These are phyloP conservation scores for Globisporangium orthogonon DNA, from an alignment of 352 stramenopile species.

Conservation along the genomic window DNA sequence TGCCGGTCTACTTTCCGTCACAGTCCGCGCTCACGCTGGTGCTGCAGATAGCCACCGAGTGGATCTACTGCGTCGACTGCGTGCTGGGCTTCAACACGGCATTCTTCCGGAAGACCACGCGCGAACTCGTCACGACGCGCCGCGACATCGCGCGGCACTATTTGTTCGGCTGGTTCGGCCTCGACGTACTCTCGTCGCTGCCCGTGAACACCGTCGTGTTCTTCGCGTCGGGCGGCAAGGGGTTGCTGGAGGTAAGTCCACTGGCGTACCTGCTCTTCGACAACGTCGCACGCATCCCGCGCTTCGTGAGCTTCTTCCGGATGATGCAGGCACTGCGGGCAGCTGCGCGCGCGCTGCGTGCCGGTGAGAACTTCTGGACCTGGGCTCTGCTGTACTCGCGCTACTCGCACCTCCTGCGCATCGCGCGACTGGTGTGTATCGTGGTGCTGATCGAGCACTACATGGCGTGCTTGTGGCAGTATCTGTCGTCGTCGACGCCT, in stretches of 20 bases:
- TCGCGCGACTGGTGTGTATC: constrained; percentile 6
- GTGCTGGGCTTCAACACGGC: constrained; percentile 10
- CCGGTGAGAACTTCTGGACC: constrained; percentile 1
- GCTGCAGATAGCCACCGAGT: too few relatives aligned
- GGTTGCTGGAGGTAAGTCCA: neutral
- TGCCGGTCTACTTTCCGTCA: too few relatives aligned
- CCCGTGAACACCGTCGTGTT: constrained; percentile 3
- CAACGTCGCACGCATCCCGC: constrained; percentile 1
- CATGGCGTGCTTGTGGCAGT: constrained; percentile 9
- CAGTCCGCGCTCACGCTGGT: too few relatives aligned
- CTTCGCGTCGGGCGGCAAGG: neutral
- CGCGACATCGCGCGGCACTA: constrained; percentile 5
- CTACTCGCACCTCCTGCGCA: constrained; percentile 10
- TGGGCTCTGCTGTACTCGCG: constrained; percentile 10
- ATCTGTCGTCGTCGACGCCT: neutral
- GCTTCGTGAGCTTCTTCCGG: constrained; percentile 2
- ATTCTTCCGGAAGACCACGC: constrained; percentile 3
- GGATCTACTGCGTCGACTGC: neutral
- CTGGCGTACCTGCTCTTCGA: constrained; percentile 6
- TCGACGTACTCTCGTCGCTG: constrained; percentile 6
- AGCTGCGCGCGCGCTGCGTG: neutral
- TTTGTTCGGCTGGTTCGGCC: constrained; percentile 3
- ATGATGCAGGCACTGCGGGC: constrained; percentile 1
- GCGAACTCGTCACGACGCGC: constrained; percentile 1
- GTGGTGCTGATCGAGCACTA: constrained; percentile 8